A percentile compares a stretch with the other conserved stretches of the same genome.
phyloP scores from a whole-genome alignment of 2,329 filamentous ascomycete genomes.

The Pseudocercospora pini-densiflorae region DNA sequence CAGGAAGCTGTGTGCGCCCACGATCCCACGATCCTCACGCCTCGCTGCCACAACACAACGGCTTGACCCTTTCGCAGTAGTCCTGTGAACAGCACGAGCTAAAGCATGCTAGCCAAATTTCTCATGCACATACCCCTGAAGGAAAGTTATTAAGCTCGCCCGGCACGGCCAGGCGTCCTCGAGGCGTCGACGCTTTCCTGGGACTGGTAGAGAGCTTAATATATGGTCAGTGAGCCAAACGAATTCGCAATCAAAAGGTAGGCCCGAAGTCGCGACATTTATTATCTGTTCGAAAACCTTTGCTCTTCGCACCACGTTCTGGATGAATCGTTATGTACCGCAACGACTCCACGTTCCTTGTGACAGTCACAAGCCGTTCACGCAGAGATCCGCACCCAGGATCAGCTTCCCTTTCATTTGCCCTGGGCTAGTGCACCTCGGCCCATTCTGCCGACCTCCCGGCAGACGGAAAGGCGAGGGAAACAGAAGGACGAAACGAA shows the following conservation, averaged over 20 bases:
- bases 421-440: background rate
- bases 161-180: background rate
- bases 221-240: background rate
- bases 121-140: background rate
- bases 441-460: constrained; percentile 3
- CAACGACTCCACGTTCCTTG: constrained; percentile 2
- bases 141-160: background rate
- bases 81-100: constrained; percentile 1
- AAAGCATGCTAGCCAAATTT: constrained; percentile 8
- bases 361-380: background rate
- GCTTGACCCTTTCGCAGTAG: background rate
- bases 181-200: background rate
- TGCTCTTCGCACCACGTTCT: background rate
- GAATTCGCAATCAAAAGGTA: background rate
- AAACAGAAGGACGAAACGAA: constrained; percentile 1
- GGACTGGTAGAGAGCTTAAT: constrained; percentile 1
- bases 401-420: background rate
- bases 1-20: background rate
- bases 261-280: background rate
- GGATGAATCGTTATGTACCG: background rate
- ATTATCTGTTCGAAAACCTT: background rate
- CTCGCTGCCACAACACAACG: background rate
- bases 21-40: background rate
- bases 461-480: background rate
- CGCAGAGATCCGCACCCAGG: constrained; percentile 1